These are phyloP conservation scores for Pascua guehoae DNA, from an alignment of 1,284 basidiomycete genomes.

Conservation along the genomic window DNA sequence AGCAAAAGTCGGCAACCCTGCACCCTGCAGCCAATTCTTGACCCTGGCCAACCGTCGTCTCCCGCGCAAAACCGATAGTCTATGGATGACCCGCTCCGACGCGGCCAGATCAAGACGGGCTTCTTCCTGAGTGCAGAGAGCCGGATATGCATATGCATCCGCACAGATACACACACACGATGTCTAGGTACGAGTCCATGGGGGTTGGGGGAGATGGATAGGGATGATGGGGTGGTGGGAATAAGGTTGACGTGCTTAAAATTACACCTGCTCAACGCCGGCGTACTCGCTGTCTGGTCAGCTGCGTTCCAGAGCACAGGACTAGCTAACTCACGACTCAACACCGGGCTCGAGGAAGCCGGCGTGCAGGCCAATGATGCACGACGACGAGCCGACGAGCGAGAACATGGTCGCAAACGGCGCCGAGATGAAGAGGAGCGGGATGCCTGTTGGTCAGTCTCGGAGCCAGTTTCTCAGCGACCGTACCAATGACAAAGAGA, in stretches of 20 bases:
- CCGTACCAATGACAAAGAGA: constrained; percentile 47
- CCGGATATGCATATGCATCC: background rate
- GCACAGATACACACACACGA: background rate
- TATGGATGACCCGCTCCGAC: background rate
- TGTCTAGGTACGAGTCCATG: background rate
- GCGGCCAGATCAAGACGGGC: background rate
- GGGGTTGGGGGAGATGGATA: background rate
- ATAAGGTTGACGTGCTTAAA: background rate
- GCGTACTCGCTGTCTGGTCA: constrained; percentile 30
- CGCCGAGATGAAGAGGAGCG: constrained; percentile 47
- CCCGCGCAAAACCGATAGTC: background rate
- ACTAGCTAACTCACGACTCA: constrained; percentile 26
- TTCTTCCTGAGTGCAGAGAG: background rate
- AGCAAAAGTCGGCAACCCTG: too few relatives aligned
- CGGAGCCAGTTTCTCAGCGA: constrained; percentile 1
- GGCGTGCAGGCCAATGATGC: constrained; percentile 55
- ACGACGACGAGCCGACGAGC: constrained; percentile 46
- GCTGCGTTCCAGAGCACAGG: background rate
- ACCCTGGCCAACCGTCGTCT: too few relatives aligned
- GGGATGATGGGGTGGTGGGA: background rate
- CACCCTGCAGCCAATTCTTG: too few relatives aligned
- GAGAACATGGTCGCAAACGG: constrained; percentile 51
- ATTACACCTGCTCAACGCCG: constrained; percentile 37
- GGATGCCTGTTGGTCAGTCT: constrained; percentile 34
- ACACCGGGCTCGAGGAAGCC: constrained; percentile 57